Evolutionary conservation across 352 stramenopile species (phyloP), one percentile per base, ranked within the genome.

Genomic region (Plasmopara muralis): DNA sequence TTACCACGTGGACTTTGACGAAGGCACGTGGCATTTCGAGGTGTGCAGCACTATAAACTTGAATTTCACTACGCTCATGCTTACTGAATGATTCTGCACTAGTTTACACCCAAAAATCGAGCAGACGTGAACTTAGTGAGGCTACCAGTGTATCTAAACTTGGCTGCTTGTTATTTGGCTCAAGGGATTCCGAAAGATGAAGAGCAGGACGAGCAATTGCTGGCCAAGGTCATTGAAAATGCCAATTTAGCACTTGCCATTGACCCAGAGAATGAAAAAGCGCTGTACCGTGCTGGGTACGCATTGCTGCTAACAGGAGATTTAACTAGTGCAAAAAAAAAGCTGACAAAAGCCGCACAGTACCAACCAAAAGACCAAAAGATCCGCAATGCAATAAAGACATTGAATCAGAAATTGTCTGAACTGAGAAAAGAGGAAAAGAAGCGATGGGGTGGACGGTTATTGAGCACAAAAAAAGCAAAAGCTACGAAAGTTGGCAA

Each of bases 1-100:
- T 5, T 85, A 72, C 48, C 83, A 93, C 53, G 77, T 89, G 43
- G 77, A 91, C 35, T 93, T 93, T 64, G 83, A 91, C 47, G 80
- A 93, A 57, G 83, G 72, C 64, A 88, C 80, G 50, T 93, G 80
- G 79, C 62, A 84, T 47, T 93, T 93, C 53, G 83, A 93, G 74
- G 76, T 89, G 44, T n/a, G 13, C 8, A 45, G 7, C 39, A 14
- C 6, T 29, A 4, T n/a, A 44, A 16, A 31, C 40, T 45, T n/a
- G 15, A 45, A 15, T 29, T 30, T 12, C 6, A 13, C n/a, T 8
- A 12, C 10, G 31, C 10, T 35, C 6, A 35, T 35, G 10, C 31
- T 35, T 5, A 35, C 4, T 25, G 20, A 35, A 12, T 35, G 0
- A 12, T 37, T 38, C 35, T 48, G 7, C 34, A 43, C 16, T 37